Conservation (phyloP, 768 basidiomycete species). For the Calocybe gangraenosa region DNA sequence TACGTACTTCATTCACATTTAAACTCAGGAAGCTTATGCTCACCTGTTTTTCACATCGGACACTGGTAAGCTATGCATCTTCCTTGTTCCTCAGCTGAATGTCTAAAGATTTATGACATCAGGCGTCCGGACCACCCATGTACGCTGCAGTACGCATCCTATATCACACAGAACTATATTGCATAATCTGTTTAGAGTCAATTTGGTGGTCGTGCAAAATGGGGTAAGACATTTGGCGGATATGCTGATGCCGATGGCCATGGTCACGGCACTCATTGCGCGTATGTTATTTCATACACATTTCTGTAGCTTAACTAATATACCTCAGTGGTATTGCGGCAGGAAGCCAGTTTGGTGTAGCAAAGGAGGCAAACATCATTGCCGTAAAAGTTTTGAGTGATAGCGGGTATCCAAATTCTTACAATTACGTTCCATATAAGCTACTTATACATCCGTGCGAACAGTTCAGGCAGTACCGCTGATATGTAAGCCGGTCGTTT, state of each 20-base stretch:
- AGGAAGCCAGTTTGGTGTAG: slow-evolving; percentile 30
- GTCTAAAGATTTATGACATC: neutral
- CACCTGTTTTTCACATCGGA: slow-evolving; percentile 11
- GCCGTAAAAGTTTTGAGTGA: slow-evolving; percentile 14
- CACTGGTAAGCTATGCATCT: slow-evolving; percentile 13
- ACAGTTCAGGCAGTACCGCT: slow-evolving; percentile 8
- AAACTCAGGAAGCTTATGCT: neutral
- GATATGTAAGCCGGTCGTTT: slow-evolving; percentile 8
- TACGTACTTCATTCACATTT: slow-evolving; percentile 10
- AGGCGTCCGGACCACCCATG: slow-evolving; percentile 8
- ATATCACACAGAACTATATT: neutral
- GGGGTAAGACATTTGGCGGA: slow-evolving; percentile 34
- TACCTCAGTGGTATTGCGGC: slow-evolving; percentile 27
- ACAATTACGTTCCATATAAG: neutral
- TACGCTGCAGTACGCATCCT: neutral
- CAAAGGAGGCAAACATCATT: slow-evolving; percentile 19
- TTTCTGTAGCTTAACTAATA: neutral
- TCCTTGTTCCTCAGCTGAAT: no score
- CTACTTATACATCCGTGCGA: neutral
- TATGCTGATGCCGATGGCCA: slow-evolving; percentile 27
- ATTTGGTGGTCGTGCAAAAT: slow-evolving; percentile 39
- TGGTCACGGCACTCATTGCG: slow-evolving; percentile 40
- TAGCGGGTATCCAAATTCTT: slow-evolving; percentile 1
- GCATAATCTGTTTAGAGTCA: slow-evolving; percentile 19
- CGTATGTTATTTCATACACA: slow-evolving; percentile 14